Evolutionary conservation across 23 red algal species (phyloP), one percentile per base, ranked within the genome.

Genomic region (Gracilaria domingensis): DNA sequence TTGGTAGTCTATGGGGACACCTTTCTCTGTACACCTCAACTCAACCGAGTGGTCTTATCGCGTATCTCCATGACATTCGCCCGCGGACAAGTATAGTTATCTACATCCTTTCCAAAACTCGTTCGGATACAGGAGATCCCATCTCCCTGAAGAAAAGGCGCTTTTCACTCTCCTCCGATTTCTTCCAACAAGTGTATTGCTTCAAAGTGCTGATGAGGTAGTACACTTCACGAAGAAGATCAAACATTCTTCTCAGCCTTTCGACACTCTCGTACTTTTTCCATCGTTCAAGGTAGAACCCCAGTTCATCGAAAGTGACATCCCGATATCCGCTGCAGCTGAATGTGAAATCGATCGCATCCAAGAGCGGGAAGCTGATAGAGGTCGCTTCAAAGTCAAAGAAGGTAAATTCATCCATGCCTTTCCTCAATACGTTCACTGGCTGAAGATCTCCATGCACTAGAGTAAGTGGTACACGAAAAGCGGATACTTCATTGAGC

Each of bases 321-420:
- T 75, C 17, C 36, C 36, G 37, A 47, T 45, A 75, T 45, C 69
- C 69, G 8, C 65, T 70, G 29, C 69, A 75, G 35, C 39, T 75
- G 37, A 40, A 75, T n/a, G 39, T 40, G n/a, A 75, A 75, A 23
- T 75, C 37, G 45, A 75, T 75, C 29, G 60, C 69, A 18, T 75
- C 69, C 21, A 75, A 7, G 8, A 75, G 25, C 39, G 69, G 37
- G 39, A 45, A 75, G 35, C 69, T 75, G 36, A 75, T 75, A 44
- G 37, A 75, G 13, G 35, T 75, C 69, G 69, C 69, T 75, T 75
- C 69, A 75, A 75, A 75, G 23, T 75, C 69, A 75, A 75, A 75
- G 37, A 75, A 75, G 42, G 36, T 75, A 7, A 75, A 75, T 21
- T 47, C 69, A 75, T 47, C 37, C 42, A 37, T 32, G 1, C 37